Evolutionary conservation across 2,329 filamentous ascomycete species (phyloP), one percentile per base, ranked within the genome.

Genomic region (Fusarium nygamai): DNA sequence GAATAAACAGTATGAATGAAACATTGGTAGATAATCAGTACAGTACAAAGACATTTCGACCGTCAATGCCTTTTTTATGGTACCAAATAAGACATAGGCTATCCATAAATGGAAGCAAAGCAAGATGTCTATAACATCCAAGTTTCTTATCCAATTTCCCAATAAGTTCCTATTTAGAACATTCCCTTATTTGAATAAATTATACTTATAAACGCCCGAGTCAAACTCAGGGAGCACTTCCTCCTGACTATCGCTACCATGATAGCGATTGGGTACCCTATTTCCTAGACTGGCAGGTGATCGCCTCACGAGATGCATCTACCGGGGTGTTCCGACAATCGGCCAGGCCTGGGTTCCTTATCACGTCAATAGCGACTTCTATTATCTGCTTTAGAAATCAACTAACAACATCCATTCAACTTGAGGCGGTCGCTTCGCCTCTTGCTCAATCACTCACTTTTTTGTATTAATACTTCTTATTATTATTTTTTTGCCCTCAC

Each of bases 301-400:
- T 72, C 76, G 64, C n/a, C 76, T 76, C 76, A 78, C 70, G 70
- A 71, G 76, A 72, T 78, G 76, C 69, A 77, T 50, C 38, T 78
- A 77, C 46, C 76, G 76, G 76, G 76, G 74, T 36, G 44, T 39
- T 53, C 65, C 71, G 62, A 64, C 44, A 54, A 67, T 70, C 76
- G 61, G 65, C 63, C 36, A 3, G 31, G 31, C 31, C 9, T 31
- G 31, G 17, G 16, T 62, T 24, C 47, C 57, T 61, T 60, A 76
- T 75, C 76, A 77, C 76, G 74, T 75, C 70, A 74, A 73, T 67
- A 56, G 51, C 58, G 47, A 29, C 29, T 29, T 48, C 46, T n/a
- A 36, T 67, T 62, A 47, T 71, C 47, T 64, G 57, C 54, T 71
- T 66, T 57, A 20, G 34, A 51, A 38, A 56, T 43, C 39, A 56